Percentiles rank a stretch among this genome's conserved stretches.
Evolutionary conservation across 345 rosid genomes (phyloP).

Genomic region (Psidium friedrichsthalianum): DNA sequence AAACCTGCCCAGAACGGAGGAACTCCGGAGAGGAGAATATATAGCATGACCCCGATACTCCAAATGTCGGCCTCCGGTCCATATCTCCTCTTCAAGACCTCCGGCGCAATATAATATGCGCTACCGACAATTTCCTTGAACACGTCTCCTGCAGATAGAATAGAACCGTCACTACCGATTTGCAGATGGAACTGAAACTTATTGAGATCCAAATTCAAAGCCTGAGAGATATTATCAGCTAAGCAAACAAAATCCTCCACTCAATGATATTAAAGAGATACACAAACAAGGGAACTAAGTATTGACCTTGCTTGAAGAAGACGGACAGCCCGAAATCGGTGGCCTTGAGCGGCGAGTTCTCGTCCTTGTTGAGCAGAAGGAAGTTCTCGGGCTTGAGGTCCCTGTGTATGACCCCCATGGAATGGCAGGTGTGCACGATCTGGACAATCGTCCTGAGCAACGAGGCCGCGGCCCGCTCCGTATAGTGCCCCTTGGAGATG

Average conservation of each 20-base stretch:
- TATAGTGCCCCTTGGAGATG: constrained; percentile 86
- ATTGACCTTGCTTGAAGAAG: constrained; percentile 80
- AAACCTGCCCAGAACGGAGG: constrained; percentile 98
- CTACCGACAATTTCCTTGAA: constrained; percentile 92
- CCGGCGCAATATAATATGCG: constrained; percentile 95
- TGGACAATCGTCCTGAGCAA: constrained; percentile 79
- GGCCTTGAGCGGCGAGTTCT: constrained; percentile 82
- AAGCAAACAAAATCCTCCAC: background rate
- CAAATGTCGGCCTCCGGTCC: constrained; percentile 95
- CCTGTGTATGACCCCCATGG: constrained; percentile 92
- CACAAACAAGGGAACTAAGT: background rate
- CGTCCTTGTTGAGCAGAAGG: constrained; percentile 62
- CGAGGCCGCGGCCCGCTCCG: constrained; percentile 86
- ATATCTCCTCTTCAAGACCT: constrained; percentile 77
- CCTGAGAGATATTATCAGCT: background rate
- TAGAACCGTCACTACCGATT: background rate
- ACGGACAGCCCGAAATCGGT: constrained; percentile 88
- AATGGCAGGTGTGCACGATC: constrained; percentile 79
- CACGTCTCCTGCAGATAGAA: constrained; percentile 45
- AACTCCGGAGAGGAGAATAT: constrained; percentile 83
- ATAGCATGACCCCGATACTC: constrained; percentile 93
- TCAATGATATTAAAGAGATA: background rate
- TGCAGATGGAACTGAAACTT: background rate
- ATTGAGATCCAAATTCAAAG: background rate
- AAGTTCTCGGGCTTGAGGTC: constrained; percentile 97